A percentile compares a stretch with the other conserved stretches of the same genome.
Conservation (phyloP, 805 yeast species). For the Debaryomyces tyrocola region DNA sequence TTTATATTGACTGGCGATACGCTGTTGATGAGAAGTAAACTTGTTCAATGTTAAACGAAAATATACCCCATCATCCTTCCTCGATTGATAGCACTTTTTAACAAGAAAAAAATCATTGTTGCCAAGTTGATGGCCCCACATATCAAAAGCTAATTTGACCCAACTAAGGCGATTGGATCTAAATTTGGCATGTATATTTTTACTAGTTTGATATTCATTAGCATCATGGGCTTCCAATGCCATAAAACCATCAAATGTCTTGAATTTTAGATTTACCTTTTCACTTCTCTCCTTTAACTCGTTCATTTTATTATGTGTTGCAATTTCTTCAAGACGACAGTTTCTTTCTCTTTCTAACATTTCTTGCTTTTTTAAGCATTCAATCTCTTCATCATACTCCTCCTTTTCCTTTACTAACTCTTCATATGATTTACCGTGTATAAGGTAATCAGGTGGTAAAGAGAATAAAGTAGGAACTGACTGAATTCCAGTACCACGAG, state of each 20-base stretch:
- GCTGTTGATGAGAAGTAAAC: constrained; percentile 13
- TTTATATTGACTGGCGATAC: constrained; percentile 19
- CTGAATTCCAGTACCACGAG: constrained; percentile 51
- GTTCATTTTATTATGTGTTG: constrained; percentile 9
- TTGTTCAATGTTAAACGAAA: constrained; percentile 12
- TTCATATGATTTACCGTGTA: constrained; percentile 29
- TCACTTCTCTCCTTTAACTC: constrained; percentile 10
- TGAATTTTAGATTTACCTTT: constrained; percentile 26
- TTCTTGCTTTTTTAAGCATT: constrained; percentile 8
- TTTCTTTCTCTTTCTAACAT: constrained; percentile 7
- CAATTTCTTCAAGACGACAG: constrained; percentile 11
- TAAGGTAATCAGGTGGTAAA: constrained; percentile 21
- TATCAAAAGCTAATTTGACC: constrained; percentile 32
- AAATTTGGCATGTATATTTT: constrained; percentile 14
- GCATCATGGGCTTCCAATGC: constrained; percentile 17
- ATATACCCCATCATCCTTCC: neutral
- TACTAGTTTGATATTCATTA: constrained; percentile 8
- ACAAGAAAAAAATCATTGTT: constrained; percentile 7
- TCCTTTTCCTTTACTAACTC: constrained; percentile 26
- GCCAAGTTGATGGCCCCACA: constrained; percentile 28
- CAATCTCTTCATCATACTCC: constrained; percentile 6
- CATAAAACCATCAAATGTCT: constrained; percentile 39
- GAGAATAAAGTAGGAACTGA: constrained; percentile 54
- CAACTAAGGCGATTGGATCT: constrained; percentile 15
- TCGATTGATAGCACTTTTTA: neutral